These are phyloP conservation scores for Teunomyces tritomae DNA, from an alignment of 805 yeast species.

Conservation along the genomic window DNA sequence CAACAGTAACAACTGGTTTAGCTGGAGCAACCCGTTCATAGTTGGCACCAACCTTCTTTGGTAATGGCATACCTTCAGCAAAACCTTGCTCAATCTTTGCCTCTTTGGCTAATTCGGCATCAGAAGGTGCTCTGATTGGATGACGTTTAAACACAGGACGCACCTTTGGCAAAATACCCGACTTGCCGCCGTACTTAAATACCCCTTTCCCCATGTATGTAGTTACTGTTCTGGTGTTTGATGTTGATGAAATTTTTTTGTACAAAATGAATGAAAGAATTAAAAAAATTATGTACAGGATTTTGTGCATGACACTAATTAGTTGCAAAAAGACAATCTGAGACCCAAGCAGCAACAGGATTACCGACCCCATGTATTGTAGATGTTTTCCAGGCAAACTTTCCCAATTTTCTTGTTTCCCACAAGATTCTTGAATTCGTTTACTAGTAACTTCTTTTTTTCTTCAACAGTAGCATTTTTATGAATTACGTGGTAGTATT, in stretches of 20 bases:
- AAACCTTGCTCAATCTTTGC: constrained; percentile 55
- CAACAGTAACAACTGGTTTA: constrained; percentile 56
- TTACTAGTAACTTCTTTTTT: constrained; percentile 27
- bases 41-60: constrained; percentile 44
- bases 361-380: constrained; percentile 53
- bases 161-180: constrained; percentile 79
- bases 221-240: not conserved
- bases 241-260: constrained; percentile 4
- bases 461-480: constrained; percentile 18
- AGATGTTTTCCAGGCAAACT: constrained; percentile 50
- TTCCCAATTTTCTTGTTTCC: constrained; percentile 54
- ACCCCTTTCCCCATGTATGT: constrained; percentile 47
- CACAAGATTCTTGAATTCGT: constrained; percentile 39
- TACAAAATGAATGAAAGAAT: not conserved
- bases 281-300: not conserved
- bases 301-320: not conserved
- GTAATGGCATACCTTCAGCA: constrained; percentile 70
- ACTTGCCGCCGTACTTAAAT: constrained; percentile 57
- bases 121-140: constrained; percentile 50
- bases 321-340: too few relatives aligned
- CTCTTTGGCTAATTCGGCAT: constrained; percentile 40
- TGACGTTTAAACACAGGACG: constrained; percentile 68
- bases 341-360: not conserved
- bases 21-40: constrained; percentile 53
- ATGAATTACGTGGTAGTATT: constrained; percentile 38